Percentiles rank a stretch among this genome's conserved stretches.
These are phyloP conservation scores for Oryza coarctata DNA, from an alignment of 176 grass and related monocot species.

Conservation along the genomic window DNA sequence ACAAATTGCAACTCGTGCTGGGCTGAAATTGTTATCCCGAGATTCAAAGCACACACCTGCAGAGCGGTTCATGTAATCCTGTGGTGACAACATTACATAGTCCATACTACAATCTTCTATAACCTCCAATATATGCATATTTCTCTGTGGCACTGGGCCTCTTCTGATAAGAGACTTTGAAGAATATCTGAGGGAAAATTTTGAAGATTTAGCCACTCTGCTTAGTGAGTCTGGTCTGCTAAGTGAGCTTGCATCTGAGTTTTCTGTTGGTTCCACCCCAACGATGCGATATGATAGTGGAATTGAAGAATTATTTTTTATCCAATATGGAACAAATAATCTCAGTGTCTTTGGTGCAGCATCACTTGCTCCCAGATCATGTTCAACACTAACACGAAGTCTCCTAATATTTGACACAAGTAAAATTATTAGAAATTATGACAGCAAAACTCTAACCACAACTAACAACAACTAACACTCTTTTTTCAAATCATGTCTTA, in stretches of 20 bases:
- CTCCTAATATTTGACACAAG: conserved; percentile 51
- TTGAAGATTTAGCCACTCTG: conserved; percentile 77
- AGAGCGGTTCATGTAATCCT: conserved; percentile 76
- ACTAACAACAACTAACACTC: neutral
- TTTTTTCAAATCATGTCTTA: neutral
- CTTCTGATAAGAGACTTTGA: conserved; percentile 78
- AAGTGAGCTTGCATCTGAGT: conserved; percentile 58
- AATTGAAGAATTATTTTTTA: conserved; percentile 78
- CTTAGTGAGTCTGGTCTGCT: conserved; percentile 63
- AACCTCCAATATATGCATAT: conserved; percentile 71
- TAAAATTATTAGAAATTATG: conserved; percentile 34
- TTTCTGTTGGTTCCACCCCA: conserved; percentile 72
- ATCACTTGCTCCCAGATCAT: conserved; percentile 82
- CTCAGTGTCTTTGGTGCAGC: conserved; percentile 82
- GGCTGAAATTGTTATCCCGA: conserved; percentile 48
- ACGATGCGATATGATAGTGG: conserved; percentile 83
- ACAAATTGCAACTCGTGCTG: conserved; percentile 78
- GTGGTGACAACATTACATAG: conserved; percentile 91
- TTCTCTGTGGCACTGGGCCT: conserved; percentile 58
- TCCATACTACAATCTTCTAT: conserved; percentile 74
- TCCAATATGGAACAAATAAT: conserved; percentile 99
- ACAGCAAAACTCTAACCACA: conserved; percentile 16
- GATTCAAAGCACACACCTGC: conserved; percentile 54
- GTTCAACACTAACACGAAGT: conserved; percentile 91
- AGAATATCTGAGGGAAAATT: conserved; percentile 79